phyloP scores from a whole-genome alignment of 2,329 filamentous ascomycete species.

The Colletotrichum sp. region DNA sequence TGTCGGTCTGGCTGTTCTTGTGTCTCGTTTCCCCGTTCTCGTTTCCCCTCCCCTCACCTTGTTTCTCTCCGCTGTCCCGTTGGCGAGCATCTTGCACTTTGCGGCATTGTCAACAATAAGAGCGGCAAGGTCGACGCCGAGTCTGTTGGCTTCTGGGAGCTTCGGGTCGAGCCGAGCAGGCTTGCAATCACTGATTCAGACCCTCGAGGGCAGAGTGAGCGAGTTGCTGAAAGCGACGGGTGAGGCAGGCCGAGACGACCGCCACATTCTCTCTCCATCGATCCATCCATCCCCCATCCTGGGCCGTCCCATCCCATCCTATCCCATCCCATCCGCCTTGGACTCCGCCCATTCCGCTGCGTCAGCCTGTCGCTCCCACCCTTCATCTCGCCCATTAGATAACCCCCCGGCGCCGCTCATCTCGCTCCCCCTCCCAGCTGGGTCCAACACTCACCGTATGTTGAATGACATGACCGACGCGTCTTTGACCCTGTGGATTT shows the following conservation, averaged over 20 bases:
- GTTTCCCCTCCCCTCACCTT: slow-evolving; percentile 2
- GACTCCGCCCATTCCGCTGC: slow-evolving; percentile 22
- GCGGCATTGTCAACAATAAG: background rate
- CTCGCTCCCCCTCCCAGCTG: slow-evolving; percentile 21
- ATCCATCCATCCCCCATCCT: slow-evolving; percentile 5
- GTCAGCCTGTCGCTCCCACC: slow-evolving; percentile 22
- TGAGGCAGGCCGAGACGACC: slow-evolving; percentile 20
- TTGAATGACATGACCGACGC: slow-evolving; percentile 18
- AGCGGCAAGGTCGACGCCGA: background rate
- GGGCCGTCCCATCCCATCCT: slow-evolving; percentile 13
- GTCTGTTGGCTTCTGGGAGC: background rate
- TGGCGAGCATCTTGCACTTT: background rate
- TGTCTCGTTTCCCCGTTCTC: slow-evolving; percentile 18
- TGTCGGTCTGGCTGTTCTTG: background rate
- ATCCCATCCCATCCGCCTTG: slow-evolving; percentile 16
- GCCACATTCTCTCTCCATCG: slow-evolving; percentile 10
- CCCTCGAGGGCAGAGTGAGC: background rate
- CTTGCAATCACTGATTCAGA: background rate
- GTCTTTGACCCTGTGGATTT: slow-evolving; percentile 14
- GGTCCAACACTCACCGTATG: slow-evolving; percentile 21
- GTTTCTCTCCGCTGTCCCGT: slow-evolving; percentile 9
- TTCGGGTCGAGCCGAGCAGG: slow-evolving; percentile 5
- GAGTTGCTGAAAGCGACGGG: slow-evolving; percentile 16
- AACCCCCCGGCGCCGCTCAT: slow-evolving; percentile 22
- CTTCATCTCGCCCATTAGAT: slow-evolving; percentile 21